A percentile compares a stretch with the other conserved stretches of the same genome.
Conservation (phyloP, 2,329 filamentous ascomycete genomes). For the Massarina eburnea region DNA sequence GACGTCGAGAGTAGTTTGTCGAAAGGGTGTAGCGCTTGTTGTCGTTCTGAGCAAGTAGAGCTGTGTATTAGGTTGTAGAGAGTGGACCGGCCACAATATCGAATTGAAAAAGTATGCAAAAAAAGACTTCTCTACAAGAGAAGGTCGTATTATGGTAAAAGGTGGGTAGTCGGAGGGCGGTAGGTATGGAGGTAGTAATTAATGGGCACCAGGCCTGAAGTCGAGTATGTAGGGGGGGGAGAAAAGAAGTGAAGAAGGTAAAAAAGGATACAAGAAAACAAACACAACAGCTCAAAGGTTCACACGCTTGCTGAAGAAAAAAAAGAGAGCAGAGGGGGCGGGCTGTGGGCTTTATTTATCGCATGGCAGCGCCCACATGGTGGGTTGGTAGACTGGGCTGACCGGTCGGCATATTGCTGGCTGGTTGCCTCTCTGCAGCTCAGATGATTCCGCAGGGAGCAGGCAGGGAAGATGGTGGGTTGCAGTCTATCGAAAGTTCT, state of each 20-base stretch:
- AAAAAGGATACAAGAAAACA: conserved; percentile 44
- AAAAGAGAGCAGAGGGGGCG: conserved; percentile 38
- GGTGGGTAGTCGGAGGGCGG: conserved; percentile 15
- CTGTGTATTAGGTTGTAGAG: conserved; percentile 45
- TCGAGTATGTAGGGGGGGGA: conserved; percentile 16
- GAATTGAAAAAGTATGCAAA: conserved; percentile 41
- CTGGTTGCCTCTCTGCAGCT: conserved; percentile 38
- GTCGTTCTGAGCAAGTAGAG: conserved; percentile 52
- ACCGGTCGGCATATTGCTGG: conserved; percentile 31
- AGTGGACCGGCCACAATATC: conserved; percentile 47
- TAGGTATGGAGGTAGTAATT: conserved; percentile 24
- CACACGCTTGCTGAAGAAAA: conserved; percentile 55
- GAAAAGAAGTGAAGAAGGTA: conserved; percentile 46
- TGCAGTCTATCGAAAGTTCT: conserved; percentile 39
- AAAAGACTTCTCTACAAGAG: conserved; percentile 15
- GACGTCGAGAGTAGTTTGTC: too few relatives aligned
- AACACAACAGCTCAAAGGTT: conserved; percentile 53
- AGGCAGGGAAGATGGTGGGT: conserved; percentile 28
- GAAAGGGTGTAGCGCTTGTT: conserved; percentile 16
- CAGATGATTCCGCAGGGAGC: conserved; percentile 33
- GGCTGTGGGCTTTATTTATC: conserved; percentile 39
- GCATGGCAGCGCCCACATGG: conserved; percentile 19
- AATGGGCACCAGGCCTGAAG: conserved; percentile 51
- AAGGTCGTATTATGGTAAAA: conserved; percentile 21
- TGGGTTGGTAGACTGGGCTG: conserved; percentile 14